A percentile compares a stretch with the other conserved stretches of the same genome.
phyloP scores from a whole-genome alignment of 2,329 filamentous ascomycete genomes.

The Didymella sp. region DNA sequence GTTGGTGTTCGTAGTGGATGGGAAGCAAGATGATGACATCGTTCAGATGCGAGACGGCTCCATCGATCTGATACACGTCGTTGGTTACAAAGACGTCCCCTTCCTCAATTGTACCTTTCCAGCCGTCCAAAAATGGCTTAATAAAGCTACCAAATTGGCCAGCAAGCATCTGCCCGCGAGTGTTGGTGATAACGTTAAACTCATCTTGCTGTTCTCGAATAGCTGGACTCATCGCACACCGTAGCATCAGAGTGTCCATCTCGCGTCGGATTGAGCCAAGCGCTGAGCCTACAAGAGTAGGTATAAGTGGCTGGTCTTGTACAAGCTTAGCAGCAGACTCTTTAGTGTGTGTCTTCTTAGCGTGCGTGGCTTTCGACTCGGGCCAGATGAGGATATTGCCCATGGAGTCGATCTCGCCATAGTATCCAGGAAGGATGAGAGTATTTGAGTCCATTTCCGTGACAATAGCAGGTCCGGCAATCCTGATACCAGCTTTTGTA shows the following conservation, averaged over 20 bases:
- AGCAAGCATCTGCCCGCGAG: slow-evolving; percentile 58
- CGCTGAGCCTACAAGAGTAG: slow-evolving; percentile 55
- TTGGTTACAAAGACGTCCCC: slow-evolving; percentile 61
- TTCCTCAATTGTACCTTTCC: slow-evolving; percentile 58
- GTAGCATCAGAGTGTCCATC: slow-evolving; percentile 61
- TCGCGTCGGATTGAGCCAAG: slow-evolving; percentile 57
- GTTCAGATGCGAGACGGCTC: slow-evolving; percentile 59
- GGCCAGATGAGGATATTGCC: slow-evolving; percentile 60
- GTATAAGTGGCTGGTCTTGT: slow-evolving; percentile 51
- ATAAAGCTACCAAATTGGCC: slow-evolving; percentile 62
- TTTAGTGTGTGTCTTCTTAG: slow-evolving; percentile 43
- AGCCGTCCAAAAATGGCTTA: slow-evolving; percentile 55
- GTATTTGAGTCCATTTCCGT: slow-evolving; percentile 62
- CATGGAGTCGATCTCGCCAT: slow-evolving; percentile 56
- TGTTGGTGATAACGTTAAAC: slow-evolving; percentile 61
- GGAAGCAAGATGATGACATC: slow-evolving; percentile 59
- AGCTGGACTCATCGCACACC: slow-evolving; percentile 59
- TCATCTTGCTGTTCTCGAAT: slow-evolving; percentile 61
- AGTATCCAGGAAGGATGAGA: slow-evolving; percentile 56
- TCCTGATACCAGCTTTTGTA: slow-evolving; percentile 50
- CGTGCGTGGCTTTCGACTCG: slow-evolving; percentile 36
- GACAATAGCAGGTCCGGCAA: slow-evolving; percentile 57
- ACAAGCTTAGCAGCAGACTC: slow-evolving; percentile 50
- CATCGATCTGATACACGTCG: slow-evolving; percentile 58
- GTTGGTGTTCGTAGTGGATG: slow-evolving; percentile 54